Base-by-base conservation (phyloP, 2,329 filamentous ascomycete species). In the Penicillium sp. region DNA sequence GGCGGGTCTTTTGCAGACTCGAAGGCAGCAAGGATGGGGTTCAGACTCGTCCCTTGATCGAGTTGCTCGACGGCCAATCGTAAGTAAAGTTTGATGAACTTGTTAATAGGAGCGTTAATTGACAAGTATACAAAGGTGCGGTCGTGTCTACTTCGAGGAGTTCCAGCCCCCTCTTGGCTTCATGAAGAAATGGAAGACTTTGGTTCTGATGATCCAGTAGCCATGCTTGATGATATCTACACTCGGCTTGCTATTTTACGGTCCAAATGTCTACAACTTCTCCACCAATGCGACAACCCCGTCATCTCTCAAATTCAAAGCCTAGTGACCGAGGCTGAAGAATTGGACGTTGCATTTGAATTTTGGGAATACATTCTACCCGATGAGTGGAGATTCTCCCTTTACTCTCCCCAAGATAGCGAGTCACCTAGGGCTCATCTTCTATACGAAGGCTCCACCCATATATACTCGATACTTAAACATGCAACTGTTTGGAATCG, bases 401-500 rank as follows among this genome's bases (percentile, higher is more conserved):
- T 51, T 54, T 26, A 46, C 52, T 13, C 55, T n/a, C n/a, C 21
- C 5, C 5, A 51, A 16, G 33, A 31, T 43, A 19, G 13, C 11
- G 47, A 5, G 10, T 2, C 9, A 10, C 5, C 29, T 9, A 49
- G 13, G 3, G 6, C 10, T 19, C 29, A 24, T 29, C 6, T 27
- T n/a, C 29, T 31, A 31, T 51, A 45, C 14, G 51, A 33, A 55
- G 45, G 27, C 27, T 37, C 27, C 2, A 21, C 41, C 13, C 46
- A 56, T 53, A 39, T 22, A 19, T 64, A 67, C 51, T 45, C 37
- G 3, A 59, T 61, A 5, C 61, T 57, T 21, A 54, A 58, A 21
- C 65, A 68, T 51, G 66, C 66, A 22, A 58, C 61, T 5, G 39
- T 66, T 11, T 67, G 63, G 65, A 56, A 62, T 27, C 57, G 64